Evolutionary conservation across 2,329 filamentous ascomycete species (phyloP).

Genomic region (Bipolaris cookei): DNA sequence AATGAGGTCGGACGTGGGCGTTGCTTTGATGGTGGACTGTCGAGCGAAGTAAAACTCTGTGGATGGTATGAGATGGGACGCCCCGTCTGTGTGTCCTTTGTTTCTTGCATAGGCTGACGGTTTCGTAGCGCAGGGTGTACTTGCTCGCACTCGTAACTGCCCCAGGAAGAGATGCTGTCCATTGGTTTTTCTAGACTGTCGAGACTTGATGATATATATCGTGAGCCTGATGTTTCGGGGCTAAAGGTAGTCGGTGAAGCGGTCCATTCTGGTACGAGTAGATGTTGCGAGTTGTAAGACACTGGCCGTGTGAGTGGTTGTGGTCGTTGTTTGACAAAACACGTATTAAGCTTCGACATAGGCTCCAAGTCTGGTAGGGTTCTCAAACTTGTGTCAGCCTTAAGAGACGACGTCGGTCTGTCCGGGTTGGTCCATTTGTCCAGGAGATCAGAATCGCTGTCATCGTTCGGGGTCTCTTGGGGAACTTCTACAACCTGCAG

Average conservation of each 20-base stretch:
- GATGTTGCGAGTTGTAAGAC: conserved; percentile 31
- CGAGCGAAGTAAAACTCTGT: conserved; percentile 24
- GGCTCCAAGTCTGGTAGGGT: conserved; percentile 17
- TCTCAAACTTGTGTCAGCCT: conserved; percentile 23
- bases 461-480: conserved; percentile 2
- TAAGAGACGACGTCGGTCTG: conserved; percentile 24
- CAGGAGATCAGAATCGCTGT: conserved; percentile 18
- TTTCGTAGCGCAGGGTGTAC: conserved; percentile 25
- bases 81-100: conserved; percentile 6
- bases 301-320: conserved; percentile 25
- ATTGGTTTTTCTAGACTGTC: conserved; percentile 18
- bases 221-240: conserved; percentile 22
- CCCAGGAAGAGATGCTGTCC: conserved; percentile 26
- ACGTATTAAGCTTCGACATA: conserved; percentile 19
- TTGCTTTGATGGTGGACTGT: conserved; percentile 23
- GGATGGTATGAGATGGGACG: conserved; percentile 25
- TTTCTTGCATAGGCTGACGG: conserved; percentile 16
- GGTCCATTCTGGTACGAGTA: conserved; percentile 32
- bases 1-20: conserved; percentile 36
- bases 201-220: conserved; percentile 22
- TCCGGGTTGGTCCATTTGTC: conserved; percentile 29
- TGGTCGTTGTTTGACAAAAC: conserved; percentile 25
- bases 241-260: conserved; percentile 28
- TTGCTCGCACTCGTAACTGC: conserved; percentile 24
- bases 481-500: neutral